Evolutionary conservation across 2,329 filamentous ascomycete genomes (phyloP), one percentile per base, ranked within the genome.

Genomic region (Zymoseptoria tritici): DNA sequence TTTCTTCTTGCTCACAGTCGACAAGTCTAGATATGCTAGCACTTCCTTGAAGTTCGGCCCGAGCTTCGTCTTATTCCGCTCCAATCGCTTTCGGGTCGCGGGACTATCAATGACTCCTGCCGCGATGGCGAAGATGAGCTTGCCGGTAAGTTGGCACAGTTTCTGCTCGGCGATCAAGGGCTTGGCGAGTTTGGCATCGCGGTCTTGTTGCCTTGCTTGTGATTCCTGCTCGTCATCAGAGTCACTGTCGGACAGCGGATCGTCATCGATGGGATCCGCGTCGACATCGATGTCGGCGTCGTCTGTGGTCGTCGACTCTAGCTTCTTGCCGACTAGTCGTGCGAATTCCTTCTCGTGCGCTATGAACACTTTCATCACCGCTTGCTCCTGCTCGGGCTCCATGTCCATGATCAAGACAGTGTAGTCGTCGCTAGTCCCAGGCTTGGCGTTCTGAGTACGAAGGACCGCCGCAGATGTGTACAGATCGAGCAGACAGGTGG

Each of bases 11-110:
- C 77, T 69, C 79, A 82, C 51, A 71, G 73, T 59, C 75, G 64
- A 56, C 52, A 54, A 84, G 68, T 96, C 91, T 3, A 97, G 79
- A 72, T 88, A 94, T 8, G 85, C 83, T 4, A 96, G 78, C 6
- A 97, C 85, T 68, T 94, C 91, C 70, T 88, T 90, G 79, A 90
- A 95, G 72, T 94, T 97, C 52, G 83, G 79, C 2, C 94, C 94
- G 2, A 99, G 81, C 70, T 85, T 86, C n/a, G 78, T 79, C 71
- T 88, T 88, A 75, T 99, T 97, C 65, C 90, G 82, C 68, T 88
- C 81, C 21, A 99, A 79, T 20, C 91, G 83, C 67, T 85, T 83
- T 63, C 84, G 83, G 42, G 96, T 80, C 4, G 83, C 85, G 1
- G 78, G 79, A 50, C 80, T 77, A 70, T 95, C 91, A 55, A 97